Conservation (phyloP, 805 yeast species). For the Pichia gijzeniarum region DNA sequence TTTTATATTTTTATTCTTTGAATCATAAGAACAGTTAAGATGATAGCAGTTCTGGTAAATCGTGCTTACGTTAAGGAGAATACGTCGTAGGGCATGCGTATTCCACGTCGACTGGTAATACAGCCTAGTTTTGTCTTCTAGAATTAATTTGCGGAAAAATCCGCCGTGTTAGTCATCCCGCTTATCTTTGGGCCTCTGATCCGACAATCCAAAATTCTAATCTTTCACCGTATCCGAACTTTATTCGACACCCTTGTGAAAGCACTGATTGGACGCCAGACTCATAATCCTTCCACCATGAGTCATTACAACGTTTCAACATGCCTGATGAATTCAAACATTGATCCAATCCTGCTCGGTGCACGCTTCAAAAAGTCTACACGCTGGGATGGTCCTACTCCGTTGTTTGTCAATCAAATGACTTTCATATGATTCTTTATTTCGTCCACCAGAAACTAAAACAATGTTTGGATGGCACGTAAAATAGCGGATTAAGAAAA, state of each 20-base stretch:
- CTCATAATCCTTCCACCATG: neutral
- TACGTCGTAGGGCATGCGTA: too few species aligned
- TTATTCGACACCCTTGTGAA: too few species aligned
- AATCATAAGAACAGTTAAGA: too few species aligned
- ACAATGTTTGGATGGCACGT: too few species aligned
- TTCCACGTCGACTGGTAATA: too few species aligned
- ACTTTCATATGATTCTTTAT: neutral
- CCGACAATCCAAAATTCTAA: neutral
- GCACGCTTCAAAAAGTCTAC: neutral
- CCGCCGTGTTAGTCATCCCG: neutral
- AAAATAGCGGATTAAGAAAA: neutral
- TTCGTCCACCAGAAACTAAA: too few species aligned
- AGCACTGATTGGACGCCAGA: too few species aligned
- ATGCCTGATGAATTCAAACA: slow-evolving; percentile 1
- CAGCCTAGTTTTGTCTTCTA: neutral
- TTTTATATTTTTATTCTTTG: too few species aligned
- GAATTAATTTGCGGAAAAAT: neutral
- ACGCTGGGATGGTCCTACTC: slow-evolving; percentile 13
- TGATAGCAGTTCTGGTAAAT: too few species aligned
- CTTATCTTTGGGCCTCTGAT: neutral
- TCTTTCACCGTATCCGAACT: too few species aligned
- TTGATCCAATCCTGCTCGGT: slow-evolving; percentile 13
- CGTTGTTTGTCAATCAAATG: neutral
- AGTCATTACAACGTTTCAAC: slow-evolving; percentile 8
- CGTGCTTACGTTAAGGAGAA: too few species aligned